Base-by-base conservation (phyloP, 768 basidiomycete species). In the Lactarius sanguifluus region DNA sequence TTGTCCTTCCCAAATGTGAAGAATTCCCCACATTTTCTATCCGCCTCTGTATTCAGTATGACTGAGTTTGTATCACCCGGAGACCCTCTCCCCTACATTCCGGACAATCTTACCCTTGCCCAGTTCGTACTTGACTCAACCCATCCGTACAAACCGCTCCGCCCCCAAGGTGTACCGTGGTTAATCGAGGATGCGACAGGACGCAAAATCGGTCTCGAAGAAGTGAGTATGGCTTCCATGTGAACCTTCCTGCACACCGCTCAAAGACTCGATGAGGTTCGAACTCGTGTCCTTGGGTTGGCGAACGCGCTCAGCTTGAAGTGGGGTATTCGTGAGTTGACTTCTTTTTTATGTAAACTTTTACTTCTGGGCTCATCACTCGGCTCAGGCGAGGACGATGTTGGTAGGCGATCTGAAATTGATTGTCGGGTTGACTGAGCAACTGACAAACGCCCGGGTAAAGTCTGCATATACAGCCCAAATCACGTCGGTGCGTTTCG, bases 151-250 rank as follows among this genome's bases (percentile, higher is more conserved):
- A 60, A 62, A 30, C 72, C 70, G 18, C n/a, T 52, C 23, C 61
- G 65, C 34, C 59, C 36, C 32, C 45, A 52, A 25, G 58, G 59
- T 32, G 64, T 63, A 18, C 76, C 82, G 0, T 81, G 80, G 78
- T 65, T 82, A 50, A 75, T 82, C 34, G 81, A 82, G 41, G 78
- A 81, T 58, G 71, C 70, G 16, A 80, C 78, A 3, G 80, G 80
- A 16, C 72, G 74, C 28, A 64, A 70, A n/a, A 59, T 77, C 20
- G 74, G 74, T 7, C 71, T 72, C 34, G 78, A 81, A 56, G 80
- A 81, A 73, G 80, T 79, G 52, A 67, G 74, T 58, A 34, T 56
- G n/a, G 4, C 43, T 16, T 34, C 16, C 3, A 28, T 52, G 20
- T 3, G 13, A 5, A 32, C 13, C 5, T 18, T 20, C 23, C 28